A percentile compares a stretch with the other conserved stretches of the same genome.
phyloP scores from a whole-genome alignment of 2,329 filamentous ascomycete species.

The Aspergillus sergii region DNA sequence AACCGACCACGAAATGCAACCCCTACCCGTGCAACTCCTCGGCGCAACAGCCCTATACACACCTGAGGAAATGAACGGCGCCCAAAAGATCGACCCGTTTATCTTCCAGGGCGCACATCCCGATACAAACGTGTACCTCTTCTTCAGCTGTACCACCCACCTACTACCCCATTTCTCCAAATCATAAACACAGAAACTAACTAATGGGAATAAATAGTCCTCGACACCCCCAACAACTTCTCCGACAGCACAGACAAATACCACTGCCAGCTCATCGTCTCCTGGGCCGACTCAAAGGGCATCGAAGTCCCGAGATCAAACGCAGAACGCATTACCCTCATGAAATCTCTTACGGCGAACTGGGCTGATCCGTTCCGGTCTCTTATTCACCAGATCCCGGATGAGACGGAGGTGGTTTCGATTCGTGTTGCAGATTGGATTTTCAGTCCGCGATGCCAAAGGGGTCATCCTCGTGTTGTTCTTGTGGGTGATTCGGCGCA shows the following conservation, averaged over 20 bases:
- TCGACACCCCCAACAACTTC: slow-evolving; percentile 53
- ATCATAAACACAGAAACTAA: neutral
- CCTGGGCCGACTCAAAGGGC: slow-evolving; percentile 49
- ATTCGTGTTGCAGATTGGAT: slow-evolving; percentile 55
- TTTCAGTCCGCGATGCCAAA: slow-evolving; percentile 36
- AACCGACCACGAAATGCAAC: slow-evolving; percentile 31
- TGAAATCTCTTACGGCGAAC: slow-evolving; percentile 47
- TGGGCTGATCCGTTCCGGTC: slow-evolving; percentile 56
- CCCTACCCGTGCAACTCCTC: slow-evolving; percentile 54
- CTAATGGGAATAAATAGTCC: slow-evolving; percentile 35
- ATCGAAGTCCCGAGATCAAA: slow-evolving; percentile 47
- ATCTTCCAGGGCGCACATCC: slow-evolving; percentile 60
- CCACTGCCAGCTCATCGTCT: slow-evolving; percentile 54
- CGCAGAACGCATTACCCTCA: slow-evolving; percentile 43
- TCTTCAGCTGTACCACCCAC: slow-evolving; percentile 51
- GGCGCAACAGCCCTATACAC: slow-evolving; percentile 50
- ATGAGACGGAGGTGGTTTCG: slow-evolving; percentile 46
- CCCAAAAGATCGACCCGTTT: slow-evolving; percentile 55
- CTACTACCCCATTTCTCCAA: neutral
- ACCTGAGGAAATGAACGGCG: slow-evolving; percentile 44
- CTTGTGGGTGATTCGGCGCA: slow-evolving; percentile 60
- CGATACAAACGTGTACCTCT: slow-evolving; percentile 54
- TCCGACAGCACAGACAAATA: slow-evolving; percentile 41
- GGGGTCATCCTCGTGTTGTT: slow-evolving; percentile 44
- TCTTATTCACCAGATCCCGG: slow-evolving; percentile 45